These are phyloP conservation scores for Citrus medica DNA, from an alignment of 345 rosid genomes.

Conservation along the genomic window DNA sequence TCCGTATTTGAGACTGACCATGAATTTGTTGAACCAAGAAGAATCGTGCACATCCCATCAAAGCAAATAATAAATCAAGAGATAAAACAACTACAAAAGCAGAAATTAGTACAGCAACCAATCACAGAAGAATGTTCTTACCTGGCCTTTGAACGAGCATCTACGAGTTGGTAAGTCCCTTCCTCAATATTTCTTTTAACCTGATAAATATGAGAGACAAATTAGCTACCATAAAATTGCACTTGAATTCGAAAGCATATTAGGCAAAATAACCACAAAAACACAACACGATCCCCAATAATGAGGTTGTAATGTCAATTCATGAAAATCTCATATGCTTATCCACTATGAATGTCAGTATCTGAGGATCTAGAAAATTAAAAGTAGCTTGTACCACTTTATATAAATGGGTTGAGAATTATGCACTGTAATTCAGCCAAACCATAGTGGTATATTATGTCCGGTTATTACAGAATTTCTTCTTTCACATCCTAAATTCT, in stretches of 20 bases:
- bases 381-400: background rate
- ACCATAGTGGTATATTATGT: background rate
- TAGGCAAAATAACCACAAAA: background rate
- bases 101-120: background rate
- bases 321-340: background rate
- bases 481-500: background rate
- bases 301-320: background rate
- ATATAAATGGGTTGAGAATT: background rate
- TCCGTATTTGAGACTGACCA: background rate
- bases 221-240: background rate
- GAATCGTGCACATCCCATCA: too few relatives aligned
- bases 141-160: conserved; percentile 94
- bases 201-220: conserved; percentile 34
- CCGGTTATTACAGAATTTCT: background rate
- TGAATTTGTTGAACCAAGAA: background rate
- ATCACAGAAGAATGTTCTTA: conserved; percentile 18
- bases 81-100: background rate
- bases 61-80: background rate
- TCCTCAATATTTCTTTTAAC: conserved; percentile 52
- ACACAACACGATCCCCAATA: background rate
- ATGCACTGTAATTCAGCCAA: background rate
- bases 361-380: background rate
- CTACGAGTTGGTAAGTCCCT: conserved; percentile 48
- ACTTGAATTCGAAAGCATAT: background rate
- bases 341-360: background rate